phyloP scores from a whole-genome alignment of 2,329 filamentous ascomycete genomes.

The Fusarium chlamydosporum region DNA sequence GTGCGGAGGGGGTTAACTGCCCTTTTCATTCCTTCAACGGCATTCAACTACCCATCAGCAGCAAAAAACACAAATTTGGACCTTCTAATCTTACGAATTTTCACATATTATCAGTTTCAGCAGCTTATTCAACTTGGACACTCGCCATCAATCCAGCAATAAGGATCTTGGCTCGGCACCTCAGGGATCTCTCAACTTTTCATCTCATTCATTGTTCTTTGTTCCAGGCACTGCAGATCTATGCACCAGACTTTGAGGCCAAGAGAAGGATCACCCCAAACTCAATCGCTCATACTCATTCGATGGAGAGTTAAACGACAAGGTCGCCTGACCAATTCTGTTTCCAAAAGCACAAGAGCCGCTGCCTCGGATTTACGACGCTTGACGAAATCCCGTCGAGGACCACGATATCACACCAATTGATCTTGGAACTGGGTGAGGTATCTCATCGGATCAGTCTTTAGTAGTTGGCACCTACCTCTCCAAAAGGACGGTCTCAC shows the following conservation, averaged over 20 bases:
- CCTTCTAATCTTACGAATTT: background rate
- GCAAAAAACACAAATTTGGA: background rate
- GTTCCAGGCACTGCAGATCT: background rate
- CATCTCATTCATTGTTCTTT: background rate
- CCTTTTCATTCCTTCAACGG: constrained; percentile 2
- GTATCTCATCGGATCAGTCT: background rate
- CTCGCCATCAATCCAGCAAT: background rate
- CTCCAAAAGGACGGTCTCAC: background rate
- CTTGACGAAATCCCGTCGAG: background rate
- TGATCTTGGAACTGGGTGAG: background rate
- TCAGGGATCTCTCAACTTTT: background rate
- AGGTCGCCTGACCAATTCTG: background rate
- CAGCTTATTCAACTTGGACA: background rate
- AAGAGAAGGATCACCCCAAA: background rate
- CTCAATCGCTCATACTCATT: background rate
- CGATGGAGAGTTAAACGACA: background rate
- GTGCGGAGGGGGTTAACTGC: constrained; percentile 19
- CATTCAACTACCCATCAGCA: background rate
- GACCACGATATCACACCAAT: background rate
- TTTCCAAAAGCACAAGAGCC: background rate
- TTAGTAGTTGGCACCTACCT: background rate
- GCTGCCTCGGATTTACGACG: background rate
- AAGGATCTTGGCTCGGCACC: background rate
- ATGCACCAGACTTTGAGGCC: background rate
- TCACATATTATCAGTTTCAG: background rate